Evolutionary conservation across 2,329 filamentous ascomycete species (phyloP).

Genomic region (Knufia petricola): DNA sequence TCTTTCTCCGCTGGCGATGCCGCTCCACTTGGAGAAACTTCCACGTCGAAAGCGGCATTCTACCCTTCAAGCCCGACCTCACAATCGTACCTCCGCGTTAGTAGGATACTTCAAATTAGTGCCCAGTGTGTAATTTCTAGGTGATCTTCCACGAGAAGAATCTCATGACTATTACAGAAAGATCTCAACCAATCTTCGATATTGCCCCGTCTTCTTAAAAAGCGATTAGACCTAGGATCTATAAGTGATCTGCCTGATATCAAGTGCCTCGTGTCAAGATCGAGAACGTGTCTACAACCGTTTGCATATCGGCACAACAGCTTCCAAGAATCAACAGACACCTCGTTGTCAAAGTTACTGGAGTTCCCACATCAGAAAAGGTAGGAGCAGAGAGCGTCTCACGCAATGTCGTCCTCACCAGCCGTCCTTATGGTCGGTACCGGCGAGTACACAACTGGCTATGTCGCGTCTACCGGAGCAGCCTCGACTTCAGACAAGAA

Average conservation of each 20-base stretch:
- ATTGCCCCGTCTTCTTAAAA: too few species aligned
- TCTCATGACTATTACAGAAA: too few species aligned
- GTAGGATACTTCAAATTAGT: too few species aligned
- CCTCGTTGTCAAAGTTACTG: too few species aligned
- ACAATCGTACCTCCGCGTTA: not conserved
- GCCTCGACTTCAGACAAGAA: conserved; percentile 90
- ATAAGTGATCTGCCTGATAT: too few species aligned
- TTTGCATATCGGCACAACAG: not conserved
- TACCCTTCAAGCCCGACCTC: conserved; percentile 3
- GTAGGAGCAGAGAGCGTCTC: not conserved
- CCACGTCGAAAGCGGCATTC: not conserved
- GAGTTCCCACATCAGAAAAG: too few species aligned
- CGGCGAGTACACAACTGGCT: conserved; percentile 94
- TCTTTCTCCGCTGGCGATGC: conserved; percentile 1
- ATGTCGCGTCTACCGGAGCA: conserved; percentile 59
- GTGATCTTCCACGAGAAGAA: too few species aligned
- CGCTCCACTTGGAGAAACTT: conserved; percentile 1
- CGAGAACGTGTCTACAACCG: too few species aligned
- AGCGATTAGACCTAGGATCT: too few species aligned
- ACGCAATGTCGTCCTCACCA: conserved; percentile 46
- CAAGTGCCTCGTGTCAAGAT: too few species aligned
- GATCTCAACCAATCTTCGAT: too few species aligned
- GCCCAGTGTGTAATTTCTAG: too few species aligned
- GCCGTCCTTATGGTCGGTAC: conserved; percentile 76
- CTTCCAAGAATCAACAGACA: not conserved